A percentile compares a stretch with the other conserved stretches of the same genome.
Evolutionary conservation across 371 early-diverging fungal species (phyloP).

Genomic region (Mortierella sp.): DNA sequence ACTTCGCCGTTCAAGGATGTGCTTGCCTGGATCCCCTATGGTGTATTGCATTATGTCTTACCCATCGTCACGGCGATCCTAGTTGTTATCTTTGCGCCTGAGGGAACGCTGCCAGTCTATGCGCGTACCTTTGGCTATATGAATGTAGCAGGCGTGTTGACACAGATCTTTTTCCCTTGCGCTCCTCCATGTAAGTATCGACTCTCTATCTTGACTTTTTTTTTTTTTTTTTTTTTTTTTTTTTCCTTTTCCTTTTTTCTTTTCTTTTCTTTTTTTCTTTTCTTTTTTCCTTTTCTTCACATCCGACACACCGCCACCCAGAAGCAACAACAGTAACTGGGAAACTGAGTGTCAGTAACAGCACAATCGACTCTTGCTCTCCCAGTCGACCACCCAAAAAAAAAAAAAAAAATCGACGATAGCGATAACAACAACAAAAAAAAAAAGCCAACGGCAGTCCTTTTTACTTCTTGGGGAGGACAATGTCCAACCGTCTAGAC

Average conservation of each 20-base stretch:
- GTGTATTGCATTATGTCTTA: conserved; percentile 72
- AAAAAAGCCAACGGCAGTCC: too few species aligned
- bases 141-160: conserved; percentile 74
- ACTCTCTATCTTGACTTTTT: conserved; percentile 1
- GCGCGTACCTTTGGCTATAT: conserved; percentile 72
- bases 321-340: too few species aligned
- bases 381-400: too few species aligned
- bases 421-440: too few species aligned
- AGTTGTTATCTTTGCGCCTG: conserved; percentile 62
- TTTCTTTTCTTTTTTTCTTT: neutral
- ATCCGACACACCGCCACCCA: neutral
- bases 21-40: conserved; percentile 76
- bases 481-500: too few species aligned
- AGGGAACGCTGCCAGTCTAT: conserved; percentile 61
- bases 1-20: conserved; percentile 67
- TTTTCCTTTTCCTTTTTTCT: neutral
- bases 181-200: conserved; percentile 78
- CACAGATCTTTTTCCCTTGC: conserved; percentile 73
- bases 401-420: too few species aligned
- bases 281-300: conserved; percentile 1
- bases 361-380: too few species aligned
- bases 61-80: conserved; percentile 62
- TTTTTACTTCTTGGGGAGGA: too few species aligned
- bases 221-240: conserved; percentile 9
- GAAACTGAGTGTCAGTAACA: too few species aligned